phyloP scores from a whole-genome alignment of 805 yeast genomes.

The Kazachstania viticola region DNA sequence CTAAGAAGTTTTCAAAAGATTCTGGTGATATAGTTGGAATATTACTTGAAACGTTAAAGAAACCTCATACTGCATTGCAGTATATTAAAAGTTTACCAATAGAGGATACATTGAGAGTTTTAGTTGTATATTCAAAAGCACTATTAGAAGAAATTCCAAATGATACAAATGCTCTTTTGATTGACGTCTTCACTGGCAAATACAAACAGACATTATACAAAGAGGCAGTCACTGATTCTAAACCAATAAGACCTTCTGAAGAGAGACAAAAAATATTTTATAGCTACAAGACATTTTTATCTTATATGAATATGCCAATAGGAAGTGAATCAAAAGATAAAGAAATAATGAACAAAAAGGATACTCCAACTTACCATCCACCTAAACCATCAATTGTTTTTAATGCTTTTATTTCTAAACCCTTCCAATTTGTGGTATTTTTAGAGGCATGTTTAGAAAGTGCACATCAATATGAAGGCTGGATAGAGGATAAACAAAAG shows the following conservation, averaged over 20 bases:
- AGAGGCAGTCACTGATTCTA: not conserved
- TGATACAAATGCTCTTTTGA: constrained; percentile 70
- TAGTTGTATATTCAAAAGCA: constrained; percentile 53
- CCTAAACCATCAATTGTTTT: constrained; percentile 84
- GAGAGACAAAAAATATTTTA: constrained; percentile 29
- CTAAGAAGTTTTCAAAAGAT: constrained; percentile 54
- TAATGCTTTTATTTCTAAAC: constrained; percentile 75
- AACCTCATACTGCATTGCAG: constrained; percentile 46
- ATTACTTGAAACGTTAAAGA: constrained; percentile 51
- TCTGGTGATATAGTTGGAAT: constrained; percentile 70
- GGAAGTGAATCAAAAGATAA: constrained; percentile 3
- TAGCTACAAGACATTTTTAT: constrained; percentile 47
- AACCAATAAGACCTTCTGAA: constrained; percentile 1
- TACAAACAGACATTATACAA: constrained; percentile 37
- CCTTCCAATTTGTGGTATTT: constrained; percentile 81
- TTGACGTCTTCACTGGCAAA: constrained; percentile 81
- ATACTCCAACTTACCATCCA: constrained; percentile 62
- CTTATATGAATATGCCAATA: constrained; percentile 34
- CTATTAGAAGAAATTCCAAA: constrained; percentile 61
- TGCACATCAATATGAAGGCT: constrained; percentile 65
- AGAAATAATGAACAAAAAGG: constrained; percentile 19
- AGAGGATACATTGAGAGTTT: constrained; percentile 64
- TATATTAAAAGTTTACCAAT: constrained; percentile 60
- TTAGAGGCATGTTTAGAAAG: constrained; percentile 82
- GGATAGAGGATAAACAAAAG: constrained; percentile 53